These are phyloP conservation scores for Pulicaria dysenterica DNA, from an alignment of 129 eudicot genomes.

Conservation along the genomic window DNA sequence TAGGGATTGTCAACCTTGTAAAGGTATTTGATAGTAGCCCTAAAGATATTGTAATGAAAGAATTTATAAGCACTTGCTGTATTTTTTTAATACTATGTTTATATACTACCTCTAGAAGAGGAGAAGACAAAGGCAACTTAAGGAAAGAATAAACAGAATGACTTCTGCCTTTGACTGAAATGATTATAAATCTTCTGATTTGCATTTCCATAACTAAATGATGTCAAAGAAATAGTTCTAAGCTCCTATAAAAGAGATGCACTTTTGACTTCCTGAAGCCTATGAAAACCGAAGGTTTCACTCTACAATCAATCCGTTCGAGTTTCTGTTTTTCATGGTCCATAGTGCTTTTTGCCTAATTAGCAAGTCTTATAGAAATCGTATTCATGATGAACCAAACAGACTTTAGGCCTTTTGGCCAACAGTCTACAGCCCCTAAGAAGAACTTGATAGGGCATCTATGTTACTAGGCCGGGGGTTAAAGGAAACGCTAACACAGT, in stretches of 20 bases:
- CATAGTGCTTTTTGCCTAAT: neutral
- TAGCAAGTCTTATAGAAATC: neutral
- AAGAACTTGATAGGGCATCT: too few relatives aligned
- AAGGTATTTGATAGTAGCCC: conserved; percentile 5
- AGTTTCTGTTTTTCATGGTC: neutral
- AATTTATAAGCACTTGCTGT: conserved; percentile 3
- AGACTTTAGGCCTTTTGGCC: too few relatives aligned
- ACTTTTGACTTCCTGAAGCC: conserved; percentile 2
- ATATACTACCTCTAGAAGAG: neutral
- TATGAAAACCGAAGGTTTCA: neutral
- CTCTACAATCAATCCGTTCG: neutral
- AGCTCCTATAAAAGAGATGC: conserved; percentile 7
- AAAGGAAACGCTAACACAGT: neutral
- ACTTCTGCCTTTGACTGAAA: neutral
- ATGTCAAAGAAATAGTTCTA: conserved; percentile 5
- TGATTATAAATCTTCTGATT: conserved; percentile 18
- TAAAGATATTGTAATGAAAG: neutral
- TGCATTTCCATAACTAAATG: neutral
- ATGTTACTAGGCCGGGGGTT: neutral
- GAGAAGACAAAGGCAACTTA: conserved; percentile 9
- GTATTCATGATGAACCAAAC: neutral
- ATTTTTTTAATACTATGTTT: too few relatives aligned
- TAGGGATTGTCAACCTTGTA: conserved; percentile 18
- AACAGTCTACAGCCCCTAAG: too few relatives aligned
- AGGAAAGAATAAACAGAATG: conserved; percentile 4